Evolutionary conservation across 2,329 filamentous ascomycete species (phyloP).

Genomic region (Trichoderma hamatum): DNA sequence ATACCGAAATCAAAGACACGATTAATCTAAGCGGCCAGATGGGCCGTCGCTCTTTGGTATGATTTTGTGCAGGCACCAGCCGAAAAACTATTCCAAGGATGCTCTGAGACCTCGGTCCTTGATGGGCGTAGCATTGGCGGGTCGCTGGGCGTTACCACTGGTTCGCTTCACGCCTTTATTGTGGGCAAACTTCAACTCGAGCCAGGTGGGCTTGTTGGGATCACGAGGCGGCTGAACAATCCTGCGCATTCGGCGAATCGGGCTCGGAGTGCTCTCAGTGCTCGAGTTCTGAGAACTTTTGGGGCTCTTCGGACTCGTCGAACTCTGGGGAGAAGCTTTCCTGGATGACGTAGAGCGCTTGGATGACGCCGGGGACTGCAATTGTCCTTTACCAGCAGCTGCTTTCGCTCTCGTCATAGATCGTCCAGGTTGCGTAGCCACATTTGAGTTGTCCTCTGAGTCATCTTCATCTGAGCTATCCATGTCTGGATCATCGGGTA

Average conservation of each 20-base stretch:
- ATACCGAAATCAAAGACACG: neutral
- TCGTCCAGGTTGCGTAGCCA: neutral
- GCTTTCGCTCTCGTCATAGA: neutral
- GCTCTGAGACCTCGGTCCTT: conserved; percentile 19
- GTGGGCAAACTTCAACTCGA: conserved; percentile 19
- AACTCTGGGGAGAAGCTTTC: neutral
- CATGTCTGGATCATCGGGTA: neutral
- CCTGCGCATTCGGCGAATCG: conserved; percentile 1
- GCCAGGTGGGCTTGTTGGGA: conserved; percentile 9
- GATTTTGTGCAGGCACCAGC: conserved; percentile 18
- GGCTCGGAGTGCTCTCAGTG: neutral
- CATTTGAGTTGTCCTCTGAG: neutral
- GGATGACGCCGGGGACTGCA: neutral
- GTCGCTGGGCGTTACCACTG: neutral
- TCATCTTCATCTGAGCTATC: neutral
- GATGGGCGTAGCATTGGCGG: conserved; percentile 10
- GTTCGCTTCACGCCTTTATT: neutral
- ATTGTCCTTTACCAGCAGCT: neutral
- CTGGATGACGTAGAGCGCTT: neutral
- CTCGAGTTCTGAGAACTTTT: neutral
- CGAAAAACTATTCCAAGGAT: conserved; percentile 31
- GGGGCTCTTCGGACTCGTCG: neutral
- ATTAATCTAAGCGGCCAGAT: neutral
- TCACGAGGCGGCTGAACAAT: conserved; percentile 7
- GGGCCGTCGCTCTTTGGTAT: neutral